A percentile compares a stretch with the other conserved stretches of the same genome.
These are phyloP conservation scores for Alternaria conjuncta DNA, from an alignment of 2,329 filamentous ascomycete species.

Conservation along the genomic window DNA sequence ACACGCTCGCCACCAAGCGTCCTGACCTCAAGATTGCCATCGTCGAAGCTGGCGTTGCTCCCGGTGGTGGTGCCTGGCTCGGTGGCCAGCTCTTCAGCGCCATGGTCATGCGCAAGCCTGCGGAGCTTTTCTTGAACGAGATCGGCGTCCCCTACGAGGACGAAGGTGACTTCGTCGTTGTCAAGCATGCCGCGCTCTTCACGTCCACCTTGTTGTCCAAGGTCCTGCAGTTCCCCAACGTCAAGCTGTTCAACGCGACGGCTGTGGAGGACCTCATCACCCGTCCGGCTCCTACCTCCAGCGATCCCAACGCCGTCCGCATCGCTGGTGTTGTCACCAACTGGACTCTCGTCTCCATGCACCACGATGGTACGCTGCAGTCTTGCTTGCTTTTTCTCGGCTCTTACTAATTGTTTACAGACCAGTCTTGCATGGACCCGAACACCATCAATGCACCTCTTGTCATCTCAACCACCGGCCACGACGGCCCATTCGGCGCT, in stretches of 20 bases:
- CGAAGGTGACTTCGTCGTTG: conserved; percentile 86
- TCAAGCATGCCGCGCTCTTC: conserved; percentile 93
- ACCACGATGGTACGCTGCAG: conserved; percentile 30
- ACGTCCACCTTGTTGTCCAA: conserved; percentile 85
- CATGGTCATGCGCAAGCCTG: conserved; percentile 95
- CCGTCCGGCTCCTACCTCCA: conserved; percentile 58
- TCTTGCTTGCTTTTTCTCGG: not conserved
- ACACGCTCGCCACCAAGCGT: conserved; percentile 80
- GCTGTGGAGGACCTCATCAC: conserved; percentile 93
- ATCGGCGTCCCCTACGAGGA: conserved; percentile 86
- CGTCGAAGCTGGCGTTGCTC: conserved; percentile 85
- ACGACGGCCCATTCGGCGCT: conserved; percentile 89
- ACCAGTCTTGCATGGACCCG: conserved; percentile 95
- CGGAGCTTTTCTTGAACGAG: conserved; percentile 81
- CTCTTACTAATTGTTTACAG: conserved; percentile 56
- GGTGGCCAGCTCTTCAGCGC: conserved; percentile 93
- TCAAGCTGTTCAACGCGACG: conserved; percentile 97
- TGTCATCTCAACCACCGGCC: conserved; percentile 87
- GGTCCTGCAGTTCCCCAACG: conserved; percentile 83
- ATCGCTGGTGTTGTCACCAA: conserved; percentile 93
- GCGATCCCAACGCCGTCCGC: conserved; percentile 63
- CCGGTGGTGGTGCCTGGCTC: conserved; percentile 86
- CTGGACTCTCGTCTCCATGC: conserved; percentile 88
- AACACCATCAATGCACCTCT: conserved; percentile 95
- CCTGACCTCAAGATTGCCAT: conserved; percentile 92